Evolutionary conservation across 2,329 filamentous ascomycete species (phyloP).

Genomic region (Hypoxylon sp.): DNA sequence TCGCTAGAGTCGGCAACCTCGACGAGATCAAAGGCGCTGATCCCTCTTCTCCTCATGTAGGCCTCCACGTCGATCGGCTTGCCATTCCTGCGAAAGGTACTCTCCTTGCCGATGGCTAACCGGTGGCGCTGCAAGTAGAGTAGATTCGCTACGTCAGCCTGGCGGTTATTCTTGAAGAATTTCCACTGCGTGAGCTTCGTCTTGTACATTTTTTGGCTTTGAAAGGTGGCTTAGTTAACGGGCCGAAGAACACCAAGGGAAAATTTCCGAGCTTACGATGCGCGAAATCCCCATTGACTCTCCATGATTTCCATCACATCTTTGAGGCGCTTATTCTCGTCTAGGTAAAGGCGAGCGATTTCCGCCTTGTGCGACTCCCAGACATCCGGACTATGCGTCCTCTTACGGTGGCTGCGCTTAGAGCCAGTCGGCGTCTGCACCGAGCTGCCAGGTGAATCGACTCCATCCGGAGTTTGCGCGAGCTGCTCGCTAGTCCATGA

Average conservation of each 20-base stretch:
- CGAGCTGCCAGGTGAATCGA: constrained; percentile 25
- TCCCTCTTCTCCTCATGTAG: constrained; percentile 49
- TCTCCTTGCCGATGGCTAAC: constrained; percentile 49
- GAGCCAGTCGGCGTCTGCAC: constrained; percentile 20
- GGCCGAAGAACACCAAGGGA: constrained; percentile 18
- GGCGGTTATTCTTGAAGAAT: constrained; percentile 52
- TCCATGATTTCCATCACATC: constrained; percentile 50
- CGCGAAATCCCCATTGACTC: constrained; percentile 44
- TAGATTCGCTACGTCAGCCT: constrained; percentile 48
- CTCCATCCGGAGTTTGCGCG: constrained; percentile 19
- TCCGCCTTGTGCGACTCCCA: constrained; percentile 47
- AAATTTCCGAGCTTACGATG: constrained; percentile 46
- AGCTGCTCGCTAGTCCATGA: constrained; percentile 28
- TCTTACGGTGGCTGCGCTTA: constrained; percentile 41
- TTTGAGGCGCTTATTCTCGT: constrained; percentile 50
- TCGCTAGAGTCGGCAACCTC: constrained; percentile 44
- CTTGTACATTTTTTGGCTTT: constrained; percentile 52
- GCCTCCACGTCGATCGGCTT: constrained; percentile 46
- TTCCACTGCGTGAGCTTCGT: constrained; percentile 52
- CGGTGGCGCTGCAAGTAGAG: constrained; percentile 46
- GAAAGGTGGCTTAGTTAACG: constrained; percentile 32
- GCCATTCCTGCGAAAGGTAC: constrained; percentile 48
- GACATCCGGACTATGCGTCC: constrained; percentile 44
- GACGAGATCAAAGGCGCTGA: constrained; percentile 47
- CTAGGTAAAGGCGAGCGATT: constrained; percentile 48